phyloP scores from a whole-genome alignment of 83 land plant species.

The Picea mariana region DNA sequence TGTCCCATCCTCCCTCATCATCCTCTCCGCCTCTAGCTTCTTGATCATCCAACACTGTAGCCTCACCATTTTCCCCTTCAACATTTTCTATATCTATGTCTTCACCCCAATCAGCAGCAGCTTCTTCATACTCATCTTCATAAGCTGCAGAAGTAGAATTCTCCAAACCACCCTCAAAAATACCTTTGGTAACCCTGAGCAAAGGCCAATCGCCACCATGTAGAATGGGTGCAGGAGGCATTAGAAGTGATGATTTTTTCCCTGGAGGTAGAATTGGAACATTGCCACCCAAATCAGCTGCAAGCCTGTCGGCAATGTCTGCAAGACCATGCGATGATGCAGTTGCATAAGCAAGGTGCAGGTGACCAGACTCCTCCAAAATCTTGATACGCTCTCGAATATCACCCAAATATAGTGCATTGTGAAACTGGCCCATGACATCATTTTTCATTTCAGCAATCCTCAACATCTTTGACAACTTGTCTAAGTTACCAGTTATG shows the following conservation, averaged over 20 bases:
- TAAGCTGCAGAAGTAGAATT: slow-evolving; percentile 30
- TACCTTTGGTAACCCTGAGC: slow-evolving; percentile 63
- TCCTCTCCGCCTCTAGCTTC: slow-evolving; percentile 43
- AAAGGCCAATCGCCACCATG: slow-evolving; percentile 74
- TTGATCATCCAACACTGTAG: slow-evolving; percentile 28
- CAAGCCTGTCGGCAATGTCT: slow-evolving; percentile 60
- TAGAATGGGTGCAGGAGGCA: slow-evolving; percentile 69
- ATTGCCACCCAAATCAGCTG: slow-evolving; percentile 56
- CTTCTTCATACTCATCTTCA: slow-evolving; percentile 53
- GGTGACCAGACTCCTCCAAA: slow-evolving; percentile 63
- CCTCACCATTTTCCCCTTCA: slow-evolving; percentile 32
- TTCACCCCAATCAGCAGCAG: slow-evolving; percentile 70
- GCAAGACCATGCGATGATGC: slow-evolving; percentile 70
- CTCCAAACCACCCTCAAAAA: slow-evolving; percentile 70
- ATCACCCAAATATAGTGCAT: slow-evolving; percentile 79
- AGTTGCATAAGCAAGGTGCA: slow-evolving; percentile 71
- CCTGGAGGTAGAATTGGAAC: slow-evolving; percentile 52
- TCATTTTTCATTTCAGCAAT: slow-evolving; percentile 78
- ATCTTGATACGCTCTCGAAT: slow-evolving; percentile 57
- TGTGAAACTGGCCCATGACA: slow-evolving; percentile 78
- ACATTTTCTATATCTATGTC: slow-evolving; percentile 49
- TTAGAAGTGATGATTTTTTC: slow-evolving; percentile 49
- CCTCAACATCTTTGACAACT: slow-evolving; percentile 71
- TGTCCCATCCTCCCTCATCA: slow-evolving; percentile 80
- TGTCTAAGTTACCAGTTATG: slow-evolving; percentile 71